Base-by-base conservation (phyloP, 495 filamentous ascomycete species). In the Penicillium subrubescens region DNA sequence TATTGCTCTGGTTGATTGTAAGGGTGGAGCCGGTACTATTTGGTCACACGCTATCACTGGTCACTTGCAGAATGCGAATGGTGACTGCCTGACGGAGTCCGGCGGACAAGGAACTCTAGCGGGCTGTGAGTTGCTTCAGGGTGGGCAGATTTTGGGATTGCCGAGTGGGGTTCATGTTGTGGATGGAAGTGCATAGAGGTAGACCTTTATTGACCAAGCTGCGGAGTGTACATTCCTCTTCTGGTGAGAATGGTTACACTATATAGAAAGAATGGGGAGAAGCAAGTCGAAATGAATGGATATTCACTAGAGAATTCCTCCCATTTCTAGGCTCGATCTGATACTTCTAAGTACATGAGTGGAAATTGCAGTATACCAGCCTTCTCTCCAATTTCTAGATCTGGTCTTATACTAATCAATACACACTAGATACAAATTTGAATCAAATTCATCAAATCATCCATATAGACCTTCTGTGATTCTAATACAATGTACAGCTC, bases 131-230 rank as follows among this genome's bases (percentile, higher is more conserved):
- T 52, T 65, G 37, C 64, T 65, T 39, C 33, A 43, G 50, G 63
- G 70, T 34, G 66, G 52, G 8, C 75, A 77, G 59, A 75, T 77
- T 27, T 72, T 77, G 64, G 73, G 71, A 14, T 58, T 77, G 59
- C 73, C 75, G 1, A 71, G 71, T 71, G 75, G 73, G 48, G 64
- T 74, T 43, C 29, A 59, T 25, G 19, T 73, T 14, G 62, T 50
- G 43, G 57, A 59, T 31, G 51, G 59, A 25, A 27, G 7, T 41
- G 23, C 8, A 27, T 51, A 19, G 54, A 31, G 12, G 51, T 50
- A 46, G n/a, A n/a, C n/a, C n/a, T n/a, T n/a, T n/a, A n/a, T n/a
- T n/a, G n/a, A n/a, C n/a, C n/a, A n/a, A n/a, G n/a, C n/a, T n/a
- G n/a, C n/a, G n/a, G n/a, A 58, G 25, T n/a, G 48, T 31, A 31